Percentiles rank a stretch among this genome's conserved stretches.
Conservation (phyloP, 2,329 filamentous ascomycete genomes). For the Fusarium sp. region DNA sequence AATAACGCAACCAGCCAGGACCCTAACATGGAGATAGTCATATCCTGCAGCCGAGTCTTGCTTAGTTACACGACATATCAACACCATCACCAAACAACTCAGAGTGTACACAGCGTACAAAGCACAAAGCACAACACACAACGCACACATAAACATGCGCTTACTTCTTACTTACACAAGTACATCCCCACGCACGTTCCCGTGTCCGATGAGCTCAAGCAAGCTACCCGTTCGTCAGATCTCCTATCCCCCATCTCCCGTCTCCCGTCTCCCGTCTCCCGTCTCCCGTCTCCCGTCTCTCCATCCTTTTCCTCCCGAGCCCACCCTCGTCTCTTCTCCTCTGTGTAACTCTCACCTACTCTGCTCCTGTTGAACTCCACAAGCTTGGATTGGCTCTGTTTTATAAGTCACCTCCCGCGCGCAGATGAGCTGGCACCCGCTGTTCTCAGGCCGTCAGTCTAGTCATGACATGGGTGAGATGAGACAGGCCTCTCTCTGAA, state of each 20-base stretch:
- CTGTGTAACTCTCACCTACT: slow-evolving; percentile 12
- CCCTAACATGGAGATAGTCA: neutral
- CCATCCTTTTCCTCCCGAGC: slow-evolving; percentile 7
- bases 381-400: slow-evolving; percentile 2
- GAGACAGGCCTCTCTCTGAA: neutral
- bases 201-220: slow-evolving; percentile 50
- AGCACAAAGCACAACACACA: neutral
- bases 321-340: slow-evolving; percentile 25
- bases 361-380: slow-evolving; percentile 1
- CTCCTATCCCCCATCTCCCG: slow-evolving; percentile 16
- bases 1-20: too few species aligned
- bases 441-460: slow-evolving; percentile 3
- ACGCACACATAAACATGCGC: neutral
- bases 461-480: neutral
- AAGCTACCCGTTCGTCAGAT: slow-evolving; percentile 49
- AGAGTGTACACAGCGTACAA: neutral
- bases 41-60: neutral
- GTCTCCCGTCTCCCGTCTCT: slow-evolving; percentile 1
- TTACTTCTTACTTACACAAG: slow-evolving; percentile 19
- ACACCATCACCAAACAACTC: slow-evolving; percentile 30
- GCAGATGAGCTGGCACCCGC: slow-evolving; percentile 26
- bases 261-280: too few species aligned
- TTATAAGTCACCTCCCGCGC: slow-evolving; percentile 17
- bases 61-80: slow-evolving; percentile 6
- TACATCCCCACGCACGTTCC: slow-evolving; percentile 44